A percentile compares a stretch with the other conserved stretches of the same genome.
Evolutionary conservation across 352 stramenopile genomes (phyloP).

Genomic region (Phytopythium sindhum): DNA sequence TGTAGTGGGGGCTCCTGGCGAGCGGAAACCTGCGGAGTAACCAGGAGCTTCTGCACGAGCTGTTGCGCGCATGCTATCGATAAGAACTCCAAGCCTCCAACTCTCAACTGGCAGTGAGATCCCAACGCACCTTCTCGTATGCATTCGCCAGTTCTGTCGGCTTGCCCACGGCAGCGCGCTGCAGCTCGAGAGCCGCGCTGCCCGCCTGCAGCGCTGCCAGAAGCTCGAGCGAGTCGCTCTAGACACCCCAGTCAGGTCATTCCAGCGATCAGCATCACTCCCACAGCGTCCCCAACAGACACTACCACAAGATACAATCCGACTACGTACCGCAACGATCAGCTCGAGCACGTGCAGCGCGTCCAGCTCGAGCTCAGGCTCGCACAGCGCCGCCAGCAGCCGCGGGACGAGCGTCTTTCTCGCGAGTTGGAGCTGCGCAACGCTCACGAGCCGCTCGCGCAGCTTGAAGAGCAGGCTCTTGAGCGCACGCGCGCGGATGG

Average conservation of each 20-base stretch:
- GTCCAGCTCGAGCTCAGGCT: slow-evolving; percentile 38
- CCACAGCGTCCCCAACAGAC: not conserved
- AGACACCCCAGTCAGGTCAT: not conserved
- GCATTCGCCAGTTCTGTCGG: slow-evolving; percentile 27
- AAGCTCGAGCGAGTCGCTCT: slow-evolving; percentile 20
- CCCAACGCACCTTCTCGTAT: slow-evolving; percentile 38
- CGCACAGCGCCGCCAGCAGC: slow-evolving; percentile 36
- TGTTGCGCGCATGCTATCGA: not conserved
- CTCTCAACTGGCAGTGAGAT: not conserved
- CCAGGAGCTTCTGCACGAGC: slow-evolving; percentile 44
- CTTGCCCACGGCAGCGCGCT: slow-evolving; percentile 28
- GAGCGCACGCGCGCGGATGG: slow-evolving; percentile 58
- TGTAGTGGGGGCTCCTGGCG: not conserved
- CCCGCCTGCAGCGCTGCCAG: slow-evolving; percentile 31
- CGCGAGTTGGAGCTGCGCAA: slow-evolving; percentile 24
- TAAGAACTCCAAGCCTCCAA: not conserved
- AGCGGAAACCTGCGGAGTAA: slow-evolving; percentile 11
- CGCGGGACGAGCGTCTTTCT: slow-evolving; percentile 27
- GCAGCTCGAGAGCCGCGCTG: slow-evolving; percentile 31
- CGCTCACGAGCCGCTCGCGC: slow-evolving; percentile 44
- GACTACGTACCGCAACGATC: slow-evolving; percentile 20
- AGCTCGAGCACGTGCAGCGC: slow-evolving; percentile 55
- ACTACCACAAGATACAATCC: too few relatives aligned
- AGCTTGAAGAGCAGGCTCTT: slow-evolving; percentile 66
- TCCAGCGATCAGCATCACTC: not conserved